Percentiles rank a stretch among this genome's conserved stretches.
These are phyloP conservation scores for Aspergillus heteromorphus DNA, from an alignment of 495 filamentous ascomycete species.

Conservation along the genomic window DNA sequence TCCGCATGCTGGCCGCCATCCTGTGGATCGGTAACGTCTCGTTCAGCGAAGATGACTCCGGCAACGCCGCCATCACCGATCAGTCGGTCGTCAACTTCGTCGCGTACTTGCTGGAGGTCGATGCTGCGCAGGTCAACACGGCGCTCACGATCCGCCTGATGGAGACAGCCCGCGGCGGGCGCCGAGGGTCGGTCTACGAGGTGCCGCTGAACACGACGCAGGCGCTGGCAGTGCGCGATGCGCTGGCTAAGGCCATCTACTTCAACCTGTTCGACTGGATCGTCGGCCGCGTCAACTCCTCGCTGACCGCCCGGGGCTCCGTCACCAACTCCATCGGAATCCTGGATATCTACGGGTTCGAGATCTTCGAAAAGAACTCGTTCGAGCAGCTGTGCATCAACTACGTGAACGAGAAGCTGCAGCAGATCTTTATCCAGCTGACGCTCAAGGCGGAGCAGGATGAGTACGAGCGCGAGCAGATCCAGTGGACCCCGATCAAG, in stretches of 20 bases:
- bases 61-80: conserved; percentile 81
- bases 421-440: conserved; percentile 99
- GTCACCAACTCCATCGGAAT: conserved; percentile 88
- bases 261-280: conserved; percentile 99
- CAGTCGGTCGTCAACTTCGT: conserved; percentile 90
- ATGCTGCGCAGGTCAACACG: conserved; percentile 72
- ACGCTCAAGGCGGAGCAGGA: conserved; percentile 97
- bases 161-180: conserved; percentile 81
- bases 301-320: conserved; percentile 71
- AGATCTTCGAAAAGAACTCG: conserved; percentile 98
- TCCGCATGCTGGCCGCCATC: conserved; percentile 90
- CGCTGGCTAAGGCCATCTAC: conserved; percentile 90
- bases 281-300: conserved; percentile 84
- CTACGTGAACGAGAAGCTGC: conserved; percentile 99
- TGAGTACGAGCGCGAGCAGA: conserved; percentile 93
- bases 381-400: conserved; percentile 99
- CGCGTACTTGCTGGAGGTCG: conserved; percentile 88
- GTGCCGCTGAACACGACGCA: conserved; percentile 87
- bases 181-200: conserved; percentile 78
- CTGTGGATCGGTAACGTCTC: conserved; percentile 93
- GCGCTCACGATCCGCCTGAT: conserved; percentile 85
- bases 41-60: conserved; percentile 80
- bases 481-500: conserved; percentile 97
- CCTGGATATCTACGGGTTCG: conserved; percentile 98
- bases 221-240: conserved; percentile 89